Percentiles rank a stretch among this genome's conserved stretches.
These are phyloP conservation scores for Cercospora zeina DNA, from an alignment of 2,329 filamentous ascomycete species.

Conservation along the genomic window DNA sequence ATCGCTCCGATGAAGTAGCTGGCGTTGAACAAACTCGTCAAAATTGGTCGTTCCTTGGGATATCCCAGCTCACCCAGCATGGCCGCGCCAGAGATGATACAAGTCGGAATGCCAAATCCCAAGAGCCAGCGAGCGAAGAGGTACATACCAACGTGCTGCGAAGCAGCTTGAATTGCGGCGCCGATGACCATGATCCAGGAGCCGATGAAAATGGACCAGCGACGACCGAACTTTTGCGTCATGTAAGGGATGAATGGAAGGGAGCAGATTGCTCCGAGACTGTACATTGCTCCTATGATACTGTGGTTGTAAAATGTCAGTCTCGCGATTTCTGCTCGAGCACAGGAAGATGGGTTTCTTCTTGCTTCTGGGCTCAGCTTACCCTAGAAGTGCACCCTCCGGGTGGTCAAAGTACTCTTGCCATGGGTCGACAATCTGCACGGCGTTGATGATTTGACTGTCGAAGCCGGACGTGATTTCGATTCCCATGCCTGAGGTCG, in stretches of 20 bases:
- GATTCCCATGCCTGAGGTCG: slow-evolving; percentile 52
- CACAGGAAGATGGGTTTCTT: not conserved
- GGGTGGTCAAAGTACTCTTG: slow-evolving; percentile 47
- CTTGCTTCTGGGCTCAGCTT: not conserved
- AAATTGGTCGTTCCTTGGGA: slow-evolving; percentile 28
- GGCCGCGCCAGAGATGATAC: slow-evolving; percentile 39
- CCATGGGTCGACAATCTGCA: slow-evolving; percentile 25
- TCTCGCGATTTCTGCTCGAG: not conserved
- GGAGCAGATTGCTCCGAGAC: slow-evolving; percentile 59
- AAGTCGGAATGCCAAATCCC: slow-evolving; percentile 63
- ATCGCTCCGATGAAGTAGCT: slow-evolving; percentile 34
- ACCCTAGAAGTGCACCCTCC: slow-evolving; percentile 47
- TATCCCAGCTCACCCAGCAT: slow-evolving; percentile 27
- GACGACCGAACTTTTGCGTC: slow-evolving; percentile 57
- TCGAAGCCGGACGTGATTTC: slow-evolving; percentile 64
- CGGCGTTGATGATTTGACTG: slow-evolving; percentile 46
- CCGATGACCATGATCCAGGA: slow-evolving; percentile 58
- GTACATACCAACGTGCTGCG: slow-evolving; percentile 56
- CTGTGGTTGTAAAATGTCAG: slow-evolving; percentile 34
- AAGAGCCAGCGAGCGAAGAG: slow-evolving; percentile 60
- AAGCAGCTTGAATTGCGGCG: slow-evolving; percentile 57
- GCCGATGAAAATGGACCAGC: slow-evolving; percentile 59
- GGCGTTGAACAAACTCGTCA: slow-evolving; percentile 30
- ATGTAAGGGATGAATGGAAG: slow-evolving; percentile 60
- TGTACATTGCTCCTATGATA: slow-evolving; percentile 61